These are phyloP conservation scores for Coprinellus micaceus DNA, from an alignment of 768 basidiomycete species.

Conservation along the genomic window DNA sequence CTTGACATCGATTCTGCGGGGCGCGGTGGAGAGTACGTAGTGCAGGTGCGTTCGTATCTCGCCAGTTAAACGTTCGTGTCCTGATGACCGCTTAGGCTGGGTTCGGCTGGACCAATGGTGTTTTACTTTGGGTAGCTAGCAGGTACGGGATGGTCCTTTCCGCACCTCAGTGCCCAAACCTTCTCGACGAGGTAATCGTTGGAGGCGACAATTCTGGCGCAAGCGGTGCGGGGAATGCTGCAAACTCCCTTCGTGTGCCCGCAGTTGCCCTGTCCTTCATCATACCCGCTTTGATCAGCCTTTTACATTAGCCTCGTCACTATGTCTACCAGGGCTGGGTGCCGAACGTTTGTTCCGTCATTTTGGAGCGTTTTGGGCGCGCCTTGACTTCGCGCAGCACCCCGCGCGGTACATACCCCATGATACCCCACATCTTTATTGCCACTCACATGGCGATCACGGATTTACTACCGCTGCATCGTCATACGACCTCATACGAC, in stretches of 20 bases:
- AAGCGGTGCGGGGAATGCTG: background rate
- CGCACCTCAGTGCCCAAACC: constrained; percentile 59
- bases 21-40: constrained; percentile 82
- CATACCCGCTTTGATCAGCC: background rate
- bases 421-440: too few relatives aligned
- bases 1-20: constrained; percentile 77
- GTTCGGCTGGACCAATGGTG: constrained; percentile 90
- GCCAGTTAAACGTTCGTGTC: background rate
- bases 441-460: too few relatives aligned
- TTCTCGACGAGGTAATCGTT: constrained; percentile 24
- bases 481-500: too few relatives aligned
- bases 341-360: too few relatives aligned
- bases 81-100: constrained; percentile 44
- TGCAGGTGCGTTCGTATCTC: constrained; percentile 48
- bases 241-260: background rate
- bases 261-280: background rate
- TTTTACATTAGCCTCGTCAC: background rate
- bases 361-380: too few relatives aligned
- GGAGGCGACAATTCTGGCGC: background rate
- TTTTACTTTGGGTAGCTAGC: constrained; percentile 68
- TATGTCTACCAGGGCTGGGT: too few relatives aligned
- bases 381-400: too few relatives aligned
- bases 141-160: constrained; percentile 59
- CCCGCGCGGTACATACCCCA: too few relatives aligned
- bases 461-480: too few relatives aligned